Evolutionary conservation across 1,139 yeast genomes (phyloP), one percentile per base, ranked within the genome.

Genomic region (Sugiyamaella grinbergsii): DNA sequence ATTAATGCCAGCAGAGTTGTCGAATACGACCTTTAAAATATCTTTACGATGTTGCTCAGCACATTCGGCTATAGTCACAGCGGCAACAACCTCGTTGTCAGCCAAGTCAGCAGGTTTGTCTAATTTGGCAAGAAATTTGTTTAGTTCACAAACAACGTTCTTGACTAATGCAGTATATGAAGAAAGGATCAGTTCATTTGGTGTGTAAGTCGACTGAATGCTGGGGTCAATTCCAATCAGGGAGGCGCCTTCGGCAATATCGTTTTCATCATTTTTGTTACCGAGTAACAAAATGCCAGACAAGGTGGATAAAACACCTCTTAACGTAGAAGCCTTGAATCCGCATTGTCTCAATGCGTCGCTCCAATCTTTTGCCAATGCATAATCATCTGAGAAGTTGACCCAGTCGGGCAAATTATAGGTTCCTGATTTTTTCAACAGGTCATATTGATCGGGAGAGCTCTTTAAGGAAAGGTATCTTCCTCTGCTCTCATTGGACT

Each of bases 221-320:
- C 48, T 44, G 2, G 71, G 71, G 42, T 68, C 70, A 11, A 71
- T 62, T 11, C 75, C 75, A 22, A 71, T 60, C 18, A 71, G 58
- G 1, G 72, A 62, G 1, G 73, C 73, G 18, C 74, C 75, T 42
- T 71, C 75, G 20, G 71, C 71, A 5, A 67, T 58, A 52, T 65
- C 72, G 15, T 62, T 62, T 3, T 61, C 58, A 38, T 59, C 58
- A 28, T 52, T 46, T n/a, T 50, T 50, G 54, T 68, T 67, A 5
- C 73, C 73, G n/a, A 71, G 59, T 13, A 71, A 61, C 20, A 71
- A 58, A 42, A 71, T 69, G 15, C 75, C 75, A 16, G 73, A 68
- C 11, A 71, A 57, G 1, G 69, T 58, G 16, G 71, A 61, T 39
- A 71, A 57, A 15, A 71, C 57, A 1, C 69, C 67, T 13, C 72